A percentile compares a stretch with the other conserved stretches of the same genome.
Conservation (phyloP, 768 basidiomycete genomes). For the Myochromella boudieri region DNA sequence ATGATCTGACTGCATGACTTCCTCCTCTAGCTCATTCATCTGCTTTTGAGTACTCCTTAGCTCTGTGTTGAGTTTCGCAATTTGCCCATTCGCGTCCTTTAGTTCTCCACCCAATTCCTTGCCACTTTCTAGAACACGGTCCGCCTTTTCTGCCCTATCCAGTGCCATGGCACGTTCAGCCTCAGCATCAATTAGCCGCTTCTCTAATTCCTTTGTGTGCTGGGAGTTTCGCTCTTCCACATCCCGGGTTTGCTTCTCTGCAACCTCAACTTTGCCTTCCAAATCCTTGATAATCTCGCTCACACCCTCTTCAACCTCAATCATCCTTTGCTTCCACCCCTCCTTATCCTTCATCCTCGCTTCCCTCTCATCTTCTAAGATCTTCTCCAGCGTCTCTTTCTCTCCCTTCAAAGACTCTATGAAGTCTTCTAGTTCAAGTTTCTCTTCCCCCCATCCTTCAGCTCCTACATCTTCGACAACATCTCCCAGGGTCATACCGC, state of each 20-base stretch:
- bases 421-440: slow-evolving; percentile 55
- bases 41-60: slow-evolving; percentile 59
- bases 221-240: slow-evolving; percentile 37
- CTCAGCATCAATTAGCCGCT: slow-evolving; percentile 41
- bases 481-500: slow-evolving; percentile 52
- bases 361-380: slow-evolving; percentile 51
- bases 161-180: slow-evolving; percentile 55
- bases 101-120: slow-evolving; percentile 70
- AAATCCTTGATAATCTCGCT: slow-evolving; percentile 64
- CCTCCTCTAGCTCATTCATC: slow-evolving; percentile 62
- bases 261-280: slow-evolving; percentile 51
- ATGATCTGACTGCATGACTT: slow-evolving; percentile 49
- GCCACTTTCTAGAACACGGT: slow-evolving; percentile 59
- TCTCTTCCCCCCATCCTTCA: slow-evolving; percentile 75
- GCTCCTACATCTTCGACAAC: slow-evolving; percentile 62
- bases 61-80: slow-evolving; percentile 55
- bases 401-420: slow-evolving; percentile 47
- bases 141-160: slow-evolving; percentile 65
- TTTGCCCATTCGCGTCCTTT: slow-evolving; percentile 61
- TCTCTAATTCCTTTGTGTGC: slow-evolving; percentile 46
- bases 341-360: slow-evolving; percentile 68
- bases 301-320: slow-evolving; percentile 70
- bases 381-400: slow-evolving; percentile 44
- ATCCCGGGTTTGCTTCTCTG: slow-evolving; percentile 46
- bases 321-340: slow-evolving; percentile 69